Evolutionary conservation across 257 asterid species (phyloP).

Genomic region (Solanum peruvianum): DNA sequence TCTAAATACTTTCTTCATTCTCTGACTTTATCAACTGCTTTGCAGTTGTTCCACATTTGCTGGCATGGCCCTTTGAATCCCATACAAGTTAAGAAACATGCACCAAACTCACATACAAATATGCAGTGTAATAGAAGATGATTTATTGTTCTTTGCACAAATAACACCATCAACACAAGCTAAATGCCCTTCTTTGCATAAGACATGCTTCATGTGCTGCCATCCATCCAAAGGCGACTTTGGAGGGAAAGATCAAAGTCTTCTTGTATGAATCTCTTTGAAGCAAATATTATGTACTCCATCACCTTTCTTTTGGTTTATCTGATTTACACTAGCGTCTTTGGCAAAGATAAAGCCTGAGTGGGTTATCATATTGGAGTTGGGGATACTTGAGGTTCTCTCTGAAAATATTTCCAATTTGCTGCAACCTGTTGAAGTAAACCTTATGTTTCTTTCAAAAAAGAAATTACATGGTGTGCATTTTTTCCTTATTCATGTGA

Average conservation of each 20-base stretch:
- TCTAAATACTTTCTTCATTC: not conserved
- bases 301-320: not conserved
- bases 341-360: not conserved
- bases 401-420: not conserved
- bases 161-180: not conserved
- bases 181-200: not conserved
- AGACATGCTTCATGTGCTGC: not conserved
- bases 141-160: not conserved
- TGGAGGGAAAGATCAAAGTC: not conserved
- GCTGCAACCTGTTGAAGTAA: not conserved
- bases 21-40: not conserved
- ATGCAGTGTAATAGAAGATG: not conserved
- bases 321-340: not conserved
- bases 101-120: not conserved
- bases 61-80: not conserved
- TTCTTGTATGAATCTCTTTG: not conserved
- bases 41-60: not conserved
- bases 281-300: not conserved
- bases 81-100: not conserved
- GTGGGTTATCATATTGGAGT: not conserved
- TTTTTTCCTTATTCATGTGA: not conserved
- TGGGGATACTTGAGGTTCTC: not conserved
- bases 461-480: not conserved
- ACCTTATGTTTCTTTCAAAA: not conserved
- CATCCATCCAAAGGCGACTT: not conserved